A percentile compares a stretch with the other conserved stretches of the same genome.
phyloP scores from a whole-genome alignment of 805 yeast species.

The Candida schatavii region DNA sequence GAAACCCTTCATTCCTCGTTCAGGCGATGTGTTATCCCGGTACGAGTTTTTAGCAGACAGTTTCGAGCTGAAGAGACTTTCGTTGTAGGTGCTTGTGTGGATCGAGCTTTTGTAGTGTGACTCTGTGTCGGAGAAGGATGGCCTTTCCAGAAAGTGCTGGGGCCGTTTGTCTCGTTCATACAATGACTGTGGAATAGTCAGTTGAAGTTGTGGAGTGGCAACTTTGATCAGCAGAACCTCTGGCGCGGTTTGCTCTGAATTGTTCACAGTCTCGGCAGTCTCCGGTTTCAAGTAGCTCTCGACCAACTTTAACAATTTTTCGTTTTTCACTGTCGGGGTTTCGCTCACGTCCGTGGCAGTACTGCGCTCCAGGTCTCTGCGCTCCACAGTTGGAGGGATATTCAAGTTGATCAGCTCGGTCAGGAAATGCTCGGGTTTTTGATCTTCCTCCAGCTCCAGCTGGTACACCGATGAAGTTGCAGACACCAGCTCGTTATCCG shows the following conservation, averaged over 20 bases:
- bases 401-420: neutral
- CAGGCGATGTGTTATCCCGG: neutral
- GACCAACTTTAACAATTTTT: conserved; percentile 6
- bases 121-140: neutral
- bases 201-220: too few relatives aligned
- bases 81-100: neutral
- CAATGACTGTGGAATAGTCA: too few relatives aligned
- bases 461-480: neutral
- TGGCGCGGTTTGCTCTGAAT: too few relatives aligned
- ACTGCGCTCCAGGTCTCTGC: neutral
- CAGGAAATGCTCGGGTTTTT: neutral
- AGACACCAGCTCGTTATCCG: neutral
- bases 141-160: too few relatives aligned
- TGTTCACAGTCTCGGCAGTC: neutral
- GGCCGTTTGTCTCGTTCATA: too few relatives aligned
- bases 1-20: too few relatives aligned
- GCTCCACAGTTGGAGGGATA: neutral
- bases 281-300: conserved; percentile 5
- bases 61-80: neutral
- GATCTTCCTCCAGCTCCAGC: neutral
- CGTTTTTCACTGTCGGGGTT: neutral
- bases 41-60: neutral
- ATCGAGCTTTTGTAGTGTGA: neutral
- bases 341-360: conserved; percentile 5
- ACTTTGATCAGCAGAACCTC: too few relatives aligned